phyloP scores from a whole-genome alignment of 345 rosid genomes.

The Theobroma cacao region DNA sequence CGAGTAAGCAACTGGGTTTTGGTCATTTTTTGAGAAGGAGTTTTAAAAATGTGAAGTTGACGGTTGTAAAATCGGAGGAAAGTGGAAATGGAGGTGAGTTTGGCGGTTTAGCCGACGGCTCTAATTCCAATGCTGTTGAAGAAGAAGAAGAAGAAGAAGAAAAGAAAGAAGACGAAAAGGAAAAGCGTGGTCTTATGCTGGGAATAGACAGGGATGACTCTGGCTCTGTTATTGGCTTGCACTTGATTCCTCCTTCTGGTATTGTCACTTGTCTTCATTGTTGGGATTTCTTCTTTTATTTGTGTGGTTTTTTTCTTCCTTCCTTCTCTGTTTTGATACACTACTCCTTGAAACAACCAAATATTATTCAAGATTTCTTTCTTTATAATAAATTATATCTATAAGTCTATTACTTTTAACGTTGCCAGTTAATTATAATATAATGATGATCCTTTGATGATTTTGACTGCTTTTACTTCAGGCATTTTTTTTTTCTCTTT shows the following conservation, averaged over 20 bases:
- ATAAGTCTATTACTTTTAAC: neutral
- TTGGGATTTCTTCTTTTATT: neutral
- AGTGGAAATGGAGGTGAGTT: conserved; percentile 7
- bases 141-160: conserved; percentile 19
- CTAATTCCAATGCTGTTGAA: conserved; percentile 22
- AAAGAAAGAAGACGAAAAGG: neutral
- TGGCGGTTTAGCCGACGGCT: conserved; percentile 10
- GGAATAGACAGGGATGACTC: conserved; percentile 62
- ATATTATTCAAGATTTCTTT: neutral
- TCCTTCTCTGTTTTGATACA: neutral
- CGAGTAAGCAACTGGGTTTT: conserved; percentile 26
- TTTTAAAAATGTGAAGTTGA: conserved; percentile 24
- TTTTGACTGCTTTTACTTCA: neutral
- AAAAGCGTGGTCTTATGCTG: conserved; percentile 32
- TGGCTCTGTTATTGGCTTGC: conserved; percentile 64
- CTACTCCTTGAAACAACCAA: neutral
- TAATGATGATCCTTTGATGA: neutral
- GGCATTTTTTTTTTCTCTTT: neutral
- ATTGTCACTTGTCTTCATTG: neutral
- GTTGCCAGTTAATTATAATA: neutral
- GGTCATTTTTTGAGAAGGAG: conserved; percentile 21
- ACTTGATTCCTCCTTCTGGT: conserved; percentile 52
- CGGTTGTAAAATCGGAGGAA: conserved; percentile 22
- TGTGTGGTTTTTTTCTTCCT: neutral
- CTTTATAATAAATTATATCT: neutral